A percentile compares a stretch with the other conserved stretches of the same genome.
Evolutionary conservation across 73 alveolate genomes (phyloP).

Genomic region (Paramecium primaurelia): DNA sequence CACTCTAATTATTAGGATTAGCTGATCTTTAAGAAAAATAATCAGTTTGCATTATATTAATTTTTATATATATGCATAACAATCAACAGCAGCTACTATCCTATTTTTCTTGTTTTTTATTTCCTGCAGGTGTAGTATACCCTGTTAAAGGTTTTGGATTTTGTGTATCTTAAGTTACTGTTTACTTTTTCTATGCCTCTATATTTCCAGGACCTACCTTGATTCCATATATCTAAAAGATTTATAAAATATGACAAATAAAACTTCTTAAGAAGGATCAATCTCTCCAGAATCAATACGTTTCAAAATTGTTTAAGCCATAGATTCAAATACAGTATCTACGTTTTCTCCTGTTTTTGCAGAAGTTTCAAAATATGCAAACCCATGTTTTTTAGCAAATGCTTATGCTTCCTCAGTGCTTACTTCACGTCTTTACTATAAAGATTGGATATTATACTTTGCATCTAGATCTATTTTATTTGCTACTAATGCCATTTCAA

Average conservation of each 20-base stretch:
- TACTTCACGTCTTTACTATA: conserved; percentile 50
- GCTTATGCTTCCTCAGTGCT: neutral
- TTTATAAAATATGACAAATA: neutral
- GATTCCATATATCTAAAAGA: neutral
- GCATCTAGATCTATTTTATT: conserved; percentile 67
- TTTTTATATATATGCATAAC: neutral
- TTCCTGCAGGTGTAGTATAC: neutral
- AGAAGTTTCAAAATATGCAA: neutral
- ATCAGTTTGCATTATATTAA: conserved; percentile 1
- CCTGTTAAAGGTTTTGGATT: neutral
- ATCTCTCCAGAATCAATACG: neutral
- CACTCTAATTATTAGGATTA: neutral
- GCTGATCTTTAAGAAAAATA: neutral
- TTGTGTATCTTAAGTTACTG: neutral
- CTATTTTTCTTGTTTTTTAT: neutral
- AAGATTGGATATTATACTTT: neutral
- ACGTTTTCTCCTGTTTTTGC: conserved; percentile 25
- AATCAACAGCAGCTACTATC: neutral
- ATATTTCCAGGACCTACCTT: neutral
- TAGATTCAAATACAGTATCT: conserved; percentile 9
- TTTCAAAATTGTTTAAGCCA: conserved; percentile 30
- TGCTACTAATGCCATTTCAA: conserved; percentile 52
- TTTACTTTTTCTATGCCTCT: neutral
- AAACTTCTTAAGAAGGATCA: neutral
- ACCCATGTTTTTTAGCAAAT: neutral